These are phyloP conservation scores for Dictyostelium brefeldianum DNA, from an alignment of 78 protist genomes.

Conservation along the genomic window DNA sequence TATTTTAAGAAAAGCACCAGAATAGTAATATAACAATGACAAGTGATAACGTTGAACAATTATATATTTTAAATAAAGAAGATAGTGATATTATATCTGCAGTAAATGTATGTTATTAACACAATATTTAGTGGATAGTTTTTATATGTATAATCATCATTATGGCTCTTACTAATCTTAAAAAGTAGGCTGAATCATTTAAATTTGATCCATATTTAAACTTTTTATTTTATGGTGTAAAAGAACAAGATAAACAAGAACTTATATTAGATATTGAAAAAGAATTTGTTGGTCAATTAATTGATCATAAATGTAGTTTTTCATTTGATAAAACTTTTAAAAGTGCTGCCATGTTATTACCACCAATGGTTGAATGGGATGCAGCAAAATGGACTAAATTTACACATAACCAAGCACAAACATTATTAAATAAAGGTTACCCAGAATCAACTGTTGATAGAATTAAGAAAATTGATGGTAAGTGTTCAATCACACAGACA, in stretches of 20 bases:
- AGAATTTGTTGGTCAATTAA: constrained; percentile 54
- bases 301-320: constrained; percentile 11
- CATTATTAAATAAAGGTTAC: not conserved
- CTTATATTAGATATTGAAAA: constrained; percentile 29
- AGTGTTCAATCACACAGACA: too few species aligned
- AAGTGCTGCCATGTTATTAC: constrained; percentile 19
- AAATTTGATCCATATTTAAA: constrained; percentile 41
- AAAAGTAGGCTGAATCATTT: constrained; percentile 16
- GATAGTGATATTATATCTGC: not conserved
- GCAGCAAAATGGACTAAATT: constrained; percentile 57
- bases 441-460: constrained; percentile 16
- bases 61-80: not conserved
- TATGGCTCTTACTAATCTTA: too few species aligned
- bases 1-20: too few species aligned
- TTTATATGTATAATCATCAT: too few species aligned
- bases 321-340: not conserved
- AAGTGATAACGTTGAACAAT: not conserved
- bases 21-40: too few species aligned
- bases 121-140: too few species aligned
- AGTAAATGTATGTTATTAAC: constrained; percentile 9
- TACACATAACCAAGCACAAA: constrained; percentile 16
- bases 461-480: constrained; percentile 59
- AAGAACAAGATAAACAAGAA: not conserved
- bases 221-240: constrained; percentile 52
- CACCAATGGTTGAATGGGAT: constrained; percentile 52